Conservation (phyloP, 495 filamentous ascomycete genomes). For the Podospora tetraspora region DNA sequence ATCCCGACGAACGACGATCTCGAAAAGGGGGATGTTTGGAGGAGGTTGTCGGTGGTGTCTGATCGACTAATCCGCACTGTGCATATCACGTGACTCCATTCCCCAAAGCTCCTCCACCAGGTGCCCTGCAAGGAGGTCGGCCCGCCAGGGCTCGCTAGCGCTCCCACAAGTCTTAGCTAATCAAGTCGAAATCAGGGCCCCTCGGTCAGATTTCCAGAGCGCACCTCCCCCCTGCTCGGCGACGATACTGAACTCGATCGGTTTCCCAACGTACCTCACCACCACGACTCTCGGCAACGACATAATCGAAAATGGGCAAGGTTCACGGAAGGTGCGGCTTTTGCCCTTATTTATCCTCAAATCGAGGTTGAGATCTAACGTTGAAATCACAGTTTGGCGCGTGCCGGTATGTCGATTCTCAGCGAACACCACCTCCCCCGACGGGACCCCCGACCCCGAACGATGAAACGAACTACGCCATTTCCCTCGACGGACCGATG, state of each 20-base stretch:
- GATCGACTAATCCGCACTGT: not conserved
- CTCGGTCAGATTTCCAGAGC: constrained; percentile 1
- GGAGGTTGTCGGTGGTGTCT: not conserved
- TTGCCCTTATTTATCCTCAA: not conserved
- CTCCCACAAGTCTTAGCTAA: constrained; percentile 29
- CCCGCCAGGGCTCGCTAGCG: not conserved
- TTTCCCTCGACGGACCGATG: not conserved
- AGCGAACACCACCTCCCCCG: not conserved
- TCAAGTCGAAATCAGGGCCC: constrained; percentile 7
- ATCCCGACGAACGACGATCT: not conserved
- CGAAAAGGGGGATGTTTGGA: not conserved
- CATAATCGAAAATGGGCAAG: constrained; percentile 35
- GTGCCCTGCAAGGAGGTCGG: not conserved
- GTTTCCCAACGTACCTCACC: constrained; percentile 7
- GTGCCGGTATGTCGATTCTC: constrained; percentile 30
- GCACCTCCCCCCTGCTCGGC: not conserved
- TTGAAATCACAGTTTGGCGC: constrained; percentile 27
- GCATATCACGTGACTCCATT: not conserved
- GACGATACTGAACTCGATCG: constrained; percentile 5
- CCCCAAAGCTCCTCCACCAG: not conserved
- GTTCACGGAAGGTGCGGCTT: constrained; percentile 34
- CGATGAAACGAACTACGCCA: not conserved
- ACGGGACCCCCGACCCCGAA: not conserved
- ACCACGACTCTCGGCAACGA: constrained; percentile 6
- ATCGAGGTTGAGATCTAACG: constrained; percentile 14